Base-by-base conservation (phyloP, 2,329 filamentous ascomycete genomes). In the Fonsecaea multimorphosa region DNA sequence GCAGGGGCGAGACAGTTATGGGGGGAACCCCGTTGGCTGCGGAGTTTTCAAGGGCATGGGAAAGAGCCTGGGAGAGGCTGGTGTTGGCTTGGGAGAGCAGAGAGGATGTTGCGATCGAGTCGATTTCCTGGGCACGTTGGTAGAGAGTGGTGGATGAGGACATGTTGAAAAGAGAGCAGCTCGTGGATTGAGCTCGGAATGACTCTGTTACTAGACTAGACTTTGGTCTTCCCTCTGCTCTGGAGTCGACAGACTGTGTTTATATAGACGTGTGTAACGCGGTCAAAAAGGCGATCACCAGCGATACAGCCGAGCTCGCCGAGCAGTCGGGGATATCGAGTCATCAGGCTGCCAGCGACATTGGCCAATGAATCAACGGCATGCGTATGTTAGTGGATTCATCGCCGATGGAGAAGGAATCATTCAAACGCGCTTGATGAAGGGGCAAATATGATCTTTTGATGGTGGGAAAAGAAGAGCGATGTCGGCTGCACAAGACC, bases 391-490 rank as follows among this genome's bases (percentile, higher is more conserved):
- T 49, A 49, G 44, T 24, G 22, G 19, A 27, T 27, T 27, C 19
- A 27, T 49, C 19, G 44, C 44, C 44, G 44, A 27, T 49, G 22
- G 44, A 12, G 51, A 78, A 78, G 11, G 22, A 27, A 49, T 11
- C 5, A n/a, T 9, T 22, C 4, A 46, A 5, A 22, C n/a, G 8
- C 40, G n/a, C n/a, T n/a, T n/a, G 40, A 46, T 6, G 6, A 16
- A 49, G 44, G 11, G 9, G 12, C 19, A 24, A 49, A 49, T 22
- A 49, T 49, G 16, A 40, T 77, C 77, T 38, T 76, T 77, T 53
- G 73, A 76, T 3, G 78, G 73, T 19, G 76, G 76, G 27, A 78
- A 68, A 64, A 79, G 77, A 65, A 73, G 78, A 12, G 77, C 76
- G 27, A 73, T 73, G 24, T 72, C 73, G 46, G 73, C 74, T 5